phyloP scores from a whole-genome alignment of 306 rosid species.

The Myrica gale region DNA sequence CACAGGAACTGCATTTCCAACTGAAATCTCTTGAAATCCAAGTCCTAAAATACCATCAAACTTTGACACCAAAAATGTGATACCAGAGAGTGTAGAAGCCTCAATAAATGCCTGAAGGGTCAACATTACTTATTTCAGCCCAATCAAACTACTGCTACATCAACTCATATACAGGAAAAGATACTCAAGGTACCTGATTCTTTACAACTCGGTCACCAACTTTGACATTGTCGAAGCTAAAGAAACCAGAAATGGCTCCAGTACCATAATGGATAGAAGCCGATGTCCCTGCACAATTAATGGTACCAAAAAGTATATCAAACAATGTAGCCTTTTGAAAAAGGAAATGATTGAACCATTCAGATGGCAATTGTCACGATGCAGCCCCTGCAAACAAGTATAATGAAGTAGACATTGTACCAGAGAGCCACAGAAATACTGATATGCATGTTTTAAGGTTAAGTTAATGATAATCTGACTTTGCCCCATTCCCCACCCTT shows the following conservation, averaged over 20 bases:
- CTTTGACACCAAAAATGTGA: slow-evolving; percentile 65
- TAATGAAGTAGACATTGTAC: background rate
- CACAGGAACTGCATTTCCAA: slow-evolving; percentile 70
- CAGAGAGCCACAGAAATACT: background rate
- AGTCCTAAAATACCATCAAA: slow-evolving; percentile 93
- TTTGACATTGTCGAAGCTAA: slow-evolving; percentile 64
- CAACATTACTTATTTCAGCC: background rate
- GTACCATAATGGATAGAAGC: slow-evolving; percentile 87
- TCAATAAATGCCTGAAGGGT: slow-evolving; percentile 74
- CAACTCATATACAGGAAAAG: slow-evolving; percentile 13
- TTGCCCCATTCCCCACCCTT: too few relatives aligned
- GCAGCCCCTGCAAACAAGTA: background rate
- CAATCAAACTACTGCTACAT: slow-evolving; percentile 7
- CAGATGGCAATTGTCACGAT: background rate
- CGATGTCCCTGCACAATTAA: slow-evolving; percentile 55
- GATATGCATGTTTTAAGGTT: background rate
- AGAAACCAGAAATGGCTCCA: slow-evolving; percentile 88
- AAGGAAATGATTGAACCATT: background rate
- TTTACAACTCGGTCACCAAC: slow-evolving; percentile 70
- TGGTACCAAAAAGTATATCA: background rate
- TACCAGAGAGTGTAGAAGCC: slow-evolving; percentile 71
- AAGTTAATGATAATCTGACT: background rate
- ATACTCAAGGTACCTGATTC: slow-evolving; percentile 53
- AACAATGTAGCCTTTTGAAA: background rate
- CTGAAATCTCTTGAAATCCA: slow-evolving; percentile 93